Percentiles rank a stretch among this genome's conserved stretches.
Evolutionary conservation across 2,329 filamentous ascomycete species (phyloP).

Genomic region (Colletotrichum musae): DNA sequence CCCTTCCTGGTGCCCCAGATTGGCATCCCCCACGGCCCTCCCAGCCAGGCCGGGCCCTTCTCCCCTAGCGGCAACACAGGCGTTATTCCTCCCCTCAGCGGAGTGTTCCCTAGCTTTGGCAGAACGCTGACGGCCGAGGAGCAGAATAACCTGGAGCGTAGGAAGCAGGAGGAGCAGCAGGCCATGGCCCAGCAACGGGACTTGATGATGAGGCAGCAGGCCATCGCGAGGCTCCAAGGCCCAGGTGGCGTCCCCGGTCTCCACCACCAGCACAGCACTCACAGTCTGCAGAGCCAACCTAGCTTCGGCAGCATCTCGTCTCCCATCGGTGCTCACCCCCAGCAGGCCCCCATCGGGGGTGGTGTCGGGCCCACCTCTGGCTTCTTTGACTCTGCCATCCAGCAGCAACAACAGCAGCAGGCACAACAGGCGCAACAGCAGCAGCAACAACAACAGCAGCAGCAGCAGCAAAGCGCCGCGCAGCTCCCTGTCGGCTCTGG

Average conservation of each 20-base stretch:
- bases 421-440: constrained; percentile 36
- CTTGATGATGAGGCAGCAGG: constrained; percentile 88
- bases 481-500: constrained; percentile 46
- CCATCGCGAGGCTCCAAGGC: constrained; percentile 70
- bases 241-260: constrained; percentile 59
- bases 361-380: constrained; percentile 72
- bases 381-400: constrained; percentile 77
- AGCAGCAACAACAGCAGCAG: background rate
- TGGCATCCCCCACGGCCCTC: constrained; percentile 88
- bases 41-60: constrained; percentile 63
- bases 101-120: constrained; percentile 95
- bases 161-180: constrained; percentile 98
- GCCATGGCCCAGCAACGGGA: constrained; percentile 97
- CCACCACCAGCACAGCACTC: constrained; percentile 94
- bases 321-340: constrained; percentile 73
- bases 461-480: constrained; percentile 55
- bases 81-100: constrained; percentile 90
- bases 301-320: constrained; percentile 96
- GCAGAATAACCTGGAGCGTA: constrained; percentile 94
- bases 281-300: constrained; percentile 96
- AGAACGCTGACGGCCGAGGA: constrained; percentile 97
- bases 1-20: constrained; percentile 98
- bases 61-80: constrained; percentile 67
- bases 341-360: constrained; percentile 61
- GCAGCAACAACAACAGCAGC: background rate